phyloP scores from a whole-genome alignment of 2,329 filamentous ascomycete genomes.

The Didymella arachidicola region DNA sequence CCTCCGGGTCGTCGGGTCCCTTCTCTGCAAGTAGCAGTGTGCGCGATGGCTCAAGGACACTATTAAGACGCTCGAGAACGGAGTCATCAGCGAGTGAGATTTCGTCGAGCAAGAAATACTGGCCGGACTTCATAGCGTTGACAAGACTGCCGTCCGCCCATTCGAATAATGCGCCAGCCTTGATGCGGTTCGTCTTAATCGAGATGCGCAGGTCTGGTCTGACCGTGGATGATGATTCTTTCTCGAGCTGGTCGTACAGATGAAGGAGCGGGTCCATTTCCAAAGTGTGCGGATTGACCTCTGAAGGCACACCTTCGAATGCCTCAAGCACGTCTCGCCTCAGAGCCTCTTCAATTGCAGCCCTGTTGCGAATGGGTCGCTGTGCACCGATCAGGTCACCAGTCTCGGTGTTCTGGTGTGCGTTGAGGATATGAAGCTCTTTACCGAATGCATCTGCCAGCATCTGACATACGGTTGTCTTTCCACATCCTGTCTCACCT shows the following conservation, averaged over 20 bases:
- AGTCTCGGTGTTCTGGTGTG: conserved; percentile 97
- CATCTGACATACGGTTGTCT: conserved; percentile 95
- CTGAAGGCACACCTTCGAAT: conserved; percentile 26
- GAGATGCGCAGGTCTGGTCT: conserved; percentile 51
- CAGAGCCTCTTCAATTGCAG: conserved; percentile 72
- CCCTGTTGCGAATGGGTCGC: conserved; percentile 85
- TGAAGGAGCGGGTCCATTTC: conserved; percentile 60
- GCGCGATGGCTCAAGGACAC: conserved; percentile 87
- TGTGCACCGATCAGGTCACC: conserved; percentile 97
- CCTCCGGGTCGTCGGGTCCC: conserved; percentile 80
- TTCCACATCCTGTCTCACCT: conserved; percentile 96
- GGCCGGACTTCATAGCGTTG: conserved; percentile 87
- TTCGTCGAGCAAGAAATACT: conserved; percentile 94
- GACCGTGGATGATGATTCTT: conserved; percentile 56
- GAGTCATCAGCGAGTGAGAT: conserved; percentile 98
- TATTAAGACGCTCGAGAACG: conserved; percentile 94
- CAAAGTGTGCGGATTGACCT: conserved; percentile 23
- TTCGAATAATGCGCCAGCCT: conserved; percentile 88
- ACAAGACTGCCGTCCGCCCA: conserved; percentile 96
- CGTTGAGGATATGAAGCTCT: conserved; percentile 88
- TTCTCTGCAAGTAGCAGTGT: conserved; percentile 93
- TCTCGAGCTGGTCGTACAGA: conserved; percentile 64
- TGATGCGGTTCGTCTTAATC: conserved; percentile 61
- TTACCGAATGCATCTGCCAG: conserved; percentile 81
- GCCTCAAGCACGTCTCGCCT: conserved; percentile 64